These are phyloP conservation scores for Phyllosticta capitalensis DNA, from an alignment of 2,329 filamentous ascomycete species.

Conservation along the genomic window DNA sequence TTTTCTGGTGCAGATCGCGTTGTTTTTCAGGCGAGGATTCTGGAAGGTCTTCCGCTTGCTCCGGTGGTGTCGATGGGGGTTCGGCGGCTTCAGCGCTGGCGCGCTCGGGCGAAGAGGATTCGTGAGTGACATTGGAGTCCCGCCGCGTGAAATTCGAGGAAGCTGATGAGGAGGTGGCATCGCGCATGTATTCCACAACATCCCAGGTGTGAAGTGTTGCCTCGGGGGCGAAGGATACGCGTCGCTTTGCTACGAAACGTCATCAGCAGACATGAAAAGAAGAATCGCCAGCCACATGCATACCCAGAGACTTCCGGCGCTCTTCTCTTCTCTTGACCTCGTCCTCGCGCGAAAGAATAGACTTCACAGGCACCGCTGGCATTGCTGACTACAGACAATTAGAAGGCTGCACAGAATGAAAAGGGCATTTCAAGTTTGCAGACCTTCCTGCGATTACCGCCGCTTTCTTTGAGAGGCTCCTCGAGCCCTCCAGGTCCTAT, in stretches of 20 bases:
- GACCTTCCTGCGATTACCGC: slow-evolving; percentile 74
- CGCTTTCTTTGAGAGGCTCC: slow-evolving; percentile 58
- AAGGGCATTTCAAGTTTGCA: slow-evolving; percentile 3
- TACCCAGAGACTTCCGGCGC: slow-evolving; percentile 77
- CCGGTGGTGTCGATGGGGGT: slow-evolving; percentile 52
- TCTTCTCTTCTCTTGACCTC: slow-evolving; percentile 63
- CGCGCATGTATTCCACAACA: slow-evolving; percentile 79
- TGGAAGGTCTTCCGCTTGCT: slow-evolving; percentile 49
- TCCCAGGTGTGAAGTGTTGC: slow-evolving; percentile 97
- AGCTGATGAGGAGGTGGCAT: slow-evolving; percentile 65
- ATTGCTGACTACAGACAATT: slow-evolving; percentile 33
- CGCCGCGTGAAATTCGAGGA: slow-evolving; percentile 68
- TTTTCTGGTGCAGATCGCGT: slow-evolving; percentile 53
- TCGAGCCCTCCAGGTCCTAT: slow-evolving; percentile 86
- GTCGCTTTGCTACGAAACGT: slow-evolving; percentile 55
- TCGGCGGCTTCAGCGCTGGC: slow-evolving; percentile 42
- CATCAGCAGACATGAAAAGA: neutral
- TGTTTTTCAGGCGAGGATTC: slow-evolving; percentile 56
- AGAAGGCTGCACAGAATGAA: slow-evolving; percentile 11
- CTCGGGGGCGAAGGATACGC: slow-evolving; percentile 95
- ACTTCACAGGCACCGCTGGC: slow-evolving; percentile 42
- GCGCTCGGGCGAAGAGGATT: slow-evolving; percentile 18
- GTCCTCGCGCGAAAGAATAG: slow-evolving; percentile 49
- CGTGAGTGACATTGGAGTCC: slow-evolving; percentile 50
- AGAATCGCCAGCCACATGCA: slow-evolving; percentile 7